A percentile compares a stretch with the other conserved stretches of the same genome.
phyloP scores from a whole-genome alignment of 768 basidiomycete species.

The Termitomyces sp. region DNA sequence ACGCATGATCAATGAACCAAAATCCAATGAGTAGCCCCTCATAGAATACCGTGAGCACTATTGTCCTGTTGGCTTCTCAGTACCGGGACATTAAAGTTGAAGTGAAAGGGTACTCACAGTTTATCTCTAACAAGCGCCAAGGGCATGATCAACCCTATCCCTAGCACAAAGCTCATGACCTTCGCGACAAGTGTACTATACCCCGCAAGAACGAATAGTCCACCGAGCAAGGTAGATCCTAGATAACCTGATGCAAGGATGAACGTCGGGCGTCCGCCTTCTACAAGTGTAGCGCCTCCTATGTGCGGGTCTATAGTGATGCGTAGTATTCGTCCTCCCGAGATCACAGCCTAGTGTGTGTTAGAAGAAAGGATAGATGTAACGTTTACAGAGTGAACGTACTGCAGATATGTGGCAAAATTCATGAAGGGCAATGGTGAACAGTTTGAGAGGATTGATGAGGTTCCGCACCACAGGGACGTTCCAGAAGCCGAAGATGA shows the following conservation, averaged over 20 bases:
- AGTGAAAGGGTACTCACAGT: conserved; percentile 55
- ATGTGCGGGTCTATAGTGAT: conserved; percentile 84
- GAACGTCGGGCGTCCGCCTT: conserved; percentile 70
- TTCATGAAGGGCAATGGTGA: conserved; percentile 89
- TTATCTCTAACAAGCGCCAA: conserved; percentile 87
- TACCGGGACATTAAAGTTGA: too few relatives aligned
- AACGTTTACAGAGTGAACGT: conserved; percentile 27
- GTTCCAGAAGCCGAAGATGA: conserved; percentile 88
- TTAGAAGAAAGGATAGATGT: background rate
- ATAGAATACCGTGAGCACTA: conserved; percentile 75
- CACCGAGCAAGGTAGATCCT: conserved; percentile 80
- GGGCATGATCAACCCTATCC: conserved; percentile 82
- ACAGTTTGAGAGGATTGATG: conserved; percentile 83
- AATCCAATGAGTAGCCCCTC: conserved; percentile 89
- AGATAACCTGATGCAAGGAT: conserved; percentile 81
- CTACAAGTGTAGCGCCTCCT: conserved; percentile 74
- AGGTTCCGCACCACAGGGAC: conserved; percentile 76
- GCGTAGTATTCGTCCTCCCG: conserved; percentile 75
- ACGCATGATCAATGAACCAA: conserved; percentile 96
- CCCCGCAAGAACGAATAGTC: conserved; percentile 77
- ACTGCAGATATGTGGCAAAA: conserved; percentile 81
- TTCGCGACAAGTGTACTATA: conserved; percentile 92
- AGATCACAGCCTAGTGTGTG: conserved; percentile 61
- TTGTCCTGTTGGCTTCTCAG: conserved; percentile 56
- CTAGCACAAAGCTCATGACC: conserved; percentile 88